Evolutionary conservation across 2,329 filamentous ascomycete genomes (phyloP), one percentile per base, ranked within the genome.

Genomic region (Fusarium sp.): DNA sequence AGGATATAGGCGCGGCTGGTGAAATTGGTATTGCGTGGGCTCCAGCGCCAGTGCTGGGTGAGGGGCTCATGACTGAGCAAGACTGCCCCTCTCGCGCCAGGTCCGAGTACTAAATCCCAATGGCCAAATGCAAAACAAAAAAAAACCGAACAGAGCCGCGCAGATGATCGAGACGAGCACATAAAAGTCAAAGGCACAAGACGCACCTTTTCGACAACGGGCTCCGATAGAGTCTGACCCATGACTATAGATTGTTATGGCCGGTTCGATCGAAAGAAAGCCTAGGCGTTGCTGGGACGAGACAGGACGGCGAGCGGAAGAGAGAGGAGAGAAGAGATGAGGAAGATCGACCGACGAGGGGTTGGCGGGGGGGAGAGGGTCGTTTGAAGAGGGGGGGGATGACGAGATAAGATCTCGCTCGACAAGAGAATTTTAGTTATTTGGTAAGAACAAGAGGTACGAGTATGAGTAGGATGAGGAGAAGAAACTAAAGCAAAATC

Each of bases 191-290:
- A 60, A 73, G 66, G 60, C 42, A 68, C 63, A 67, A 68, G 61
- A 73, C 81, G 75, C 75, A 99, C 96, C 95, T 99, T 99, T 83
- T 98, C 96, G 84, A 97, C 93, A 81, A 99, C 95, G 81, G 96
- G 96, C 89, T 99, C 96, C 81, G 96, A 98, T 82, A 99, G 92
- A 85, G 96, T 99, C 89, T 99, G 96, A 90, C 96, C 96, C 96
- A 99, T 99, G 86, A 74, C 75, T 80, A 61, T 60, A 71, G 52
- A 62, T 73, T 69, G 58, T 62, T 66, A 44, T 73, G 61, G 49
- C 69, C 64, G 71, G 60, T 76, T 77, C 75, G 75, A 69, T 74
- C 72, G 77, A 75, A 57, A 77, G 74, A 74, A 70, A 72, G 76
- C 76, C 78, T 75, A 72, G 54, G 50, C 61, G 63, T 66, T 65